Evolutionary conservation across 768 basidiomycete species (phyloP).

Genomic region (Panaeolus cyanescens): DNA sequence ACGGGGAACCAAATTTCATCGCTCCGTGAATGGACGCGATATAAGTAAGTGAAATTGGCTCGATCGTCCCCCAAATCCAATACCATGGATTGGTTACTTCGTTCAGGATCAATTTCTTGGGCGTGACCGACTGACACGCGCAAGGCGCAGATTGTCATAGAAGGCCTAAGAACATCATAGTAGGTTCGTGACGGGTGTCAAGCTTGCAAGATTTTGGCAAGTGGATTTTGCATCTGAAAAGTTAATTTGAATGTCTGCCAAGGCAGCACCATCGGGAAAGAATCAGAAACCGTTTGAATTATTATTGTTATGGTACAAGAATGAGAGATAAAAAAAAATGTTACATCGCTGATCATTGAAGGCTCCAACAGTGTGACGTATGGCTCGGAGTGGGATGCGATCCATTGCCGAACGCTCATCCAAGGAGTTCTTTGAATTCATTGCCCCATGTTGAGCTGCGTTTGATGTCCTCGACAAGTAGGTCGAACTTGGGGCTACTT

Average conservation of each 20-base stretch:
- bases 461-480: conserved; percentile 73
- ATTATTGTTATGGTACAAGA: background rate
- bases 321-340: background rate
- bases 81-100: too few species aligned
- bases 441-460: conserved; percentile 64
- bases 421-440: conserved; percentile 67
- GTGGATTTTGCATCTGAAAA: background rate
- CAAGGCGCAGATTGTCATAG: too few species aligned
- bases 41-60: too few species aligned
- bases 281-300: background rate
- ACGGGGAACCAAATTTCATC: too few species aligned
- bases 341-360: background rate
- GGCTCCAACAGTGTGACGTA: too few species aligned
- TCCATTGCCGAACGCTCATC: background rate
- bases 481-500: conserved; percentile 75
- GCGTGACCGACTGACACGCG: too few species aligned
- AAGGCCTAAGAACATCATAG: too few species aligned
- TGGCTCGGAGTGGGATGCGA: too few species aligned
- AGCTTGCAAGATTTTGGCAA: background rate
- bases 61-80: too few species aligned
- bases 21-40: too few species aligned
- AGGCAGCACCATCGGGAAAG: background rate
- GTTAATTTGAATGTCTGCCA: background rate
- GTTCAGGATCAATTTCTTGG: too few species aligned
- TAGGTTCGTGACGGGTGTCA: background rate